Percentiles rank a stretch among this genome's conserved stretches.
Conservation (phyloP, 1,139 yeast genomes). For the Suhomyces yuchorum region DNA sequence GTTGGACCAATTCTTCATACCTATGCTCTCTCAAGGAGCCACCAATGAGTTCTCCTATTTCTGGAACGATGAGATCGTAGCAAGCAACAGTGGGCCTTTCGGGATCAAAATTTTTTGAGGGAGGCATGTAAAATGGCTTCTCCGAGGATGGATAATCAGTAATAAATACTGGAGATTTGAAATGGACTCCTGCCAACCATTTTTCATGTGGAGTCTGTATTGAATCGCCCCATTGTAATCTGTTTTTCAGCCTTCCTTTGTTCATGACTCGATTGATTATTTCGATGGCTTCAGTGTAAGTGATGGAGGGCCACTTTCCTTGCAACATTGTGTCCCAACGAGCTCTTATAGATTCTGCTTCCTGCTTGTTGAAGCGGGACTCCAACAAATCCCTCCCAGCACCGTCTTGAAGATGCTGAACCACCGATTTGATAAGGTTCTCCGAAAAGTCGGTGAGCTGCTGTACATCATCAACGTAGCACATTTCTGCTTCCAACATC, state of each 20-base stretch:
- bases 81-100: constrained; percentile 75
- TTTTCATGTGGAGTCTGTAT: constrained; percentile 88
- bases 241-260: constrained; percentile 27
- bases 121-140: constrained; percentile 91
- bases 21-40: constrained; percentile 89
- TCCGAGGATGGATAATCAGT: constrained; percentile 79
- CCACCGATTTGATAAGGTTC: constrained; percentile 61
- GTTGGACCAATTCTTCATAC: constrained; percentile 45
- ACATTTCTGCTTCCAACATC: constrained; percentile 95
- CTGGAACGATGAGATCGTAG: constrained; percentile 85
- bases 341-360: constrained; percentile 23
- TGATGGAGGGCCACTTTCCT: constrained; percentile 66
- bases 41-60: constrained; percentile 94
- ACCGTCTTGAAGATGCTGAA: constrained; percentile 38
- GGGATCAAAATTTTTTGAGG: constrained; percentile 33
- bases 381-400: constrained; percentile 45
- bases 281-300: constrained; percentile 74
- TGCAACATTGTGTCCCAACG: constrained; percentile 34
- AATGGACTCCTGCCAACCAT: constrained; percentile 74
- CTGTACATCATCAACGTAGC: constrained; percentile 58
- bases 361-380: constrained; percentile 39
- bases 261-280: constrained; percentile 41
- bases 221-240: constrained; percentile 66
- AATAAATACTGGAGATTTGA: constrained; percentile 78
- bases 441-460: constrained; percentile 72